Base-by-base conservation (phyloP, 129 eudicot genomes). In the Pseudognaphalium luteoalbum region DNA sequence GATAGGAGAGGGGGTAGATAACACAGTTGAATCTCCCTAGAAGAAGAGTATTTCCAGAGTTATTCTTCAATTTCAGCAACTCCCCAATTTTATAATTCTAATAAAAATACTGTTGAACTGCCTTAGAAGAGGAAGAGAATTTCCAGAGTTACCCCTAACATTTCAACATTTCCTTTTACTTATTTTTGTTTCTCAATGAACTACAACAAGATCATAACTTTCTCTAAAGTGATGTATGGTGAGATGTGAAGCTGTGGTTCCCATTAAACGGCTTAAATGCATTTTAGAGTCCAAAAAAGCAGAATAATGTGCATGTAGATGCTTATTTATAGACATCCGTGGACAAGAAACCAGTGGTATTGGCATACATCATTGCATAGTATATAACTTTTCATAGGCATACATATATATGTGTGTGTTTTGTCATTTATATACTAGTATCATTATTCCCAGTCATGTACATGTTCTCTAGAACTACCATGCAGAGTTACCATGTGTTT, bases 241-340 rank as follows among this genome's bases (percentile, higher is more conserved):
- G 68, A 62, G n/a, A 28, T 62, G 30, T 62, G 41, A 62, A 29
- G 68, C 11, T 62, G 41, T 62, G 68, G n/a, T 62, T 62, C 39
- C 41, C 35, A 28, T 62, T 25, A 62, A 62, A 29, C 11, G 68
- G 15, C 68, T 29, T 5, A 11, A 30, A 62, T 12, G 37, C 39
- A 25, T 62, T 62, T 33, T 62, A 62, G 29, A 5, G 9, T 6
- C 37, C 25, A 3, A 62, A 62, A 10, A 62, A 62, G 14, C 39
- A 29, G 17, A 64, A 57, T 57, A 21, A 12, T 64, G 68, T 17
- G 19, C 37, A 63, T 47, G 37, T 63, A 28, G 16, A 64, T 64
- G 4, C 19, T 32, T 32, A 64, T 64, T 32, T 32, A 64, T 64
- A 34, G 69, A 5, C 69, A 63, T 63, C 14, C 19, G 3, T 63